These are phyloP conservation scores for Eucalyptus melliodora DNA, from an alignment of 345 rosid genomes.

Conservation along the genomic window DNA sequence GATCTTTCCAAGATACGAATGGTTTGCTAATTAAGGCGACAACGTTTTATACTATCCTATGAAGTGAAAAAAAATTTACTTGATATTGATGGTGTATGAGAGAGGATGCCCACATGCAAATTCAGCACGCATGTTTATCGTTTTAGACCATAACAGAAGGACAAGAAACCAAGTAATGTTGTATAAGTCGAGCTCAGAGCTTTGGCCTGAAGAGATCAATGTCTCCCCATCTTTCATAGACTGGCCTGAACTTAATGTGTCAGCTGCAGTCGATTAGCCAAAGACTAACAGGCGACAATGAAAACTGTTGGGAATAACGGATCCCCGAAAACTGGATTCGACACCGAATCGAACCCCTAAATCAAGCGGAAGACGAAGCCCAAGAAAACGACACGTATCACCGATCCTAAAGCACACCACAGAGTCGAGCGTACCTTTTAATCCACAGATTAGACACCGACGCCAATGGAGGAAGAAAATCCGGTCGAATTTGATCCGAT, in stretches of 20 bases:
- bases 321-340: too few species aligned
- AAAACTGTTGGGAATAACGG: too few species aligned
- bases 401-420: too few species aligned
- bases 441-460: too few species aligned
- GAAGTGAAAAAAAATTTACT: fast-evolving
- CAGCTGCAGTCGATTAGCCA: neutral
- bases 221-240: neutral
- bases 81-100: neutral
- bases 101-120: neutral
- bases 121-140: neutral
- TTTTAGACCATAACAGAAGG: neutral
- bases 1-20: too few species aligned
- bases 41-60: neutral
- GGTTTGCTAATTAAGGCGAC: neutral
- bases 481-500: too few species aligned
- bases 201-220: neutral
- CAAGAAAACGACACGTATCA: too few species aligned
- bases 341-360: too few species aligned
- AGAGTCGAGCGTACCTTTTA: too few species aligned
- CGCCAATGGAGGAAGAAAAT: too few species aligned
- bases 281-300: neutral
- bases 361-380: too few species aligned
- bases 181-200: neutral
- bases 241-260: neutral
- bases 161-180: neutral